Evolutionary conservation across 2,329 filamentous ascomycete species (phyloP), one percentile per base, ranked within the genome.

Genomic region (Talaromyces sp.): DNA sequence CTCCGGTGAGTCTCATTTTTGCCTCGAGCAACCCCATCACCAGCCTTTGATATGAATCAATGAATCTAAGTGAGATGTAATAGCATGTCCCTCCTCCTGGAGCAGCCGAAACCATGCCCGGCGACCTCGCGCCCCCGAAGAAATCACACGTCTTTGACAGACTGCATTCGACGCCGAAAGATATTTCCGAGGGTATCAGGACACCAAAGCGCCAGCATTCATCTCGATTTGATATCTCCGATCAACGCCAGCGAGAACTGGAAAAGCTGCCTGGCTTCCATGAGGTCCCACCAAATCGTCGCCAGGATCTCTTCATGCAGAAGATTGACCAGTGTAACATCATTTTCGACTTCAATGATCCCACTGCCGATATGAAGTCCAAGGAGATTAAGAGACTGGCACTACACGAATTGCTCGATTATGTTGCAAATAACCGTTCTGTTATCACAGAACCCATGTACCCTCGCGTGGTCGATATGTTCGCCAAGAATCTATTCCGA

Each of bases 291-390:
- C 95, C 95, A 16, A 96, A 96, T 76, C 88, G 94, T 68, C 88
- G 95, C 67, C 93, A 97, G 80, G 94, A 98, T 72, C 86, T 99
- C 19, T 99, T 99, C 81, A 97, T 99, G 93, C 93, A 98, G 76
- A 99, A 99, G 84, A 95, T 99, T 72, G 95, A 98, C 74, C 95
- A 99, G 78, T 99, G 95, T 83, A 99, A 99, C 76, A 96, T 99
- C 82, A 99, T 99, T 73, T 99, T 99, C 76, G 95, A 99, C 81
- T 99, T 99, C 82, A 99, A 98, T 77, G 95, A 99, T 79, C 92
- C 94, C 58, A 96, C 92, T 70, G 93, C 90, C 70, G 95, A 99
- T 76, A 98, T 99, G 93, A 99, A 99, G 79, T 97, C 94, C 57
- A 99, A 99, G 82, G 95, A 99, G 81, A 98, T 99, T 84, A 99